Evolutionary conservation across 1,284 basidiomycete genomes (phyloP).

Genomic region (Sanghuangporus sanghuang): DNA sequence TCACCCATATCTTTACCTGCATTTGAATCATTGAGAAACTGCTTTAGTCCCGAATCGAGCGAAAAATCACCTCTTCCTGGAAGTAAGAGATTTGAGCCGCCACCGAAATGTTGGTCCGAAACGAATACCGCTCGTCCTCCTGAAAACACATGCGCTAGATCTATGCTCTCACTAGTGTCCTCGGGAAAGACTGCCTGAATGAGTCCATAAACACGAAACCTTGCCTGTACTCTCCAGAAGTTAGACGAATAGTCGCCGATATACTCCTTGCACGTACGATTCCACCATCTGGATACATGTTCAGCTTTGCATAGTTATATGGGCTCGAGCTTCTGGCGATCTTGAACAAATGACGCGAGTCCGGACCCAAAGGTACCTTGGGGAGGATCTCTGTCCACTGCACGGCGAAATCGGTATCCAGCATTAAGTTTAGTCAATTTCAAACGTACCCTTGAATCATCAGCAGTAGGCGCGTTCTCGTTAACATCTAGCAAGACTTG

Average conservation of each 20-base stretch:
- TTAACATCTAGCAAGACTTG: slow-evolving; percentile 52
- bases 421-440: neutral
- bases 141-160: slow-evolving; percentile 88
- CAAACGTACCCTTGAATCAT: slow-evolving; percentile 49
- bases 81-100: slow-evolving; percentile 86
- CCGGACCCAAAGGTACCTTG: slow-evolving; percentile 72
- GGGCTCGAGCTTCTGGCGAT: slow-evolving; percentile 47
- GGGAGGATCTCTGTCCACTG: slow-evolving; percentile 85
- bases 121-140: slow-evolving; percentile 79
- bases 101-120: slow-evolving; percentile 93
- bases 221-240: slow-evolving; percentile 47
- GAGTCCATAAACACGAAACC: slow-evolving; percentile 86
- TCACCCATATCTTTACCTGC: slow-evolving; percentile 87
- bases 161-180: slow-evolving; percentile 50
- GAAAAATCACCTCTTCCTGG: slow-evolving; percentile 69
- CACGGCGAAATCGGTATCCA: neutral
- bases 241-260: neutral
- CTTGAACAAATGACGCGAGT: slow-evolving; percentile 81
- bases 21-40: slow-evolving; percentile 14
- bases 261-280: slow-evolving; percentile 53
- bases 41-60: neutral
- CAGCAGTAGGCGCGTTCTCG: slow-evolving; percentile 36
- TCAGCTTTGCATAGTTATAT: slow-evolving; percentile 84
- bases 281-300: slow-evolving; percentile 96
- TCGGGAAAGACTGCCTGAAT: slow-evolving; percentile 60